Conservation (phyloP, 805 yeast species). For the Yarrowia porcina region DNA sequence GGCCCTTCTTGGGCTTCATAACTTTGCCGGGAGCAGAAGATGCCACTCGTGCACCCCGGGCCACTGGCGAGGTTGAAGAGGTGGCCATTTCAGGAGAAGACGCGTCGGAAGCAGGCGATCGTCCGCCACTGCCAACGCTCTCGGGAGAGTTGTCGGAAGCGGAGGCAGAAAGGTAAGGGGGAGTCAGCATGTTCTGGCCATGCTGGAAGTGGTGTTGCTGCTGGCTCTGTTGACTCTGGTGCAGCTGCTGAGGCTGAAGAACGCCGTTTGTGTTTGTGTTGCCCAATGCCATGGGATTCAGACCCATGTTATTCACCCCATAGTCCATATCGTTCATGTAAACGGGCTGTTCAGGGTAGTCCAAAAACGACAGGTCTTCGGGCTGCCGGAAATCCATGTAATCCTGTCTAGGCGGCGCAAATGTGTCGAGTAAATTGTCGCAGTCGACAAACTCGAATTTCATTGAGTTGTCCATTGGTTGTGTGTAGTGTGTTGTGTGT, state of each 20-base stretch:
- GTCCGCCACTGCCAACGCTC: not conserved
- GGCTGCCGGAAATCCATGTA: conserved; percentile 16
- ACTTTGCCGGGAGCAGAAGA: conserved; percentile 31
- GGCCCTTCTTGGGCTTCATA: conserved; percentile 40
- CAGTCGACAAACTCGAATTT: conserved; percentile 26
- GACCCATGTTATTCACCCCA: not conserved
- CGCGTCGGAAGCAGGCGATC: conserved; percentile 7
- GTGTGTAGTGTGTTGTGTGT: not conserved
- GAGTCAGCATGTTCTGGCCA: conserved; percentile 10
- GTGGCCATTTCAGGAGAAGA: conserved; percentile 22
- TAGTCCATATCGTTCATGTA: conserved; percentile 13
- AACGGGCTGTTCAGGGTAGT: conserved; percentile 15
- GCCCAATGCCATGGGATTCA: conserved; percentile 16
- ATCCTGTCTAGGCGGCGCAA: conserved; percentile 18
- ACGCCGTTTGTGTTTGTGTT: not conserved
- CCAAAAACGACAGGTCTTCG: conserved; percentile 13
- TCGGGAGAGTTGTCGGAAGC: conserved; percentile 7
- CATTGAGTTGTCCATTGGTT: conserved; percentile 22
- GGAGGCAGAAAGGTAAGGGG: conserved; percentile 10
- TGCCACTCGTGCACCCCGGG: conserved; percentile 4
- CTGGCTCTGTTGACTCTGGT: not conserved
- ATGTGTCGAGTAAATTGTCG: conserved; percentile 24
- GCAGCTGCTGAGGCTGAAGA: conserved; percentile 3
- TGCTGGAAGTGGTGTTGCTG: not conserved
- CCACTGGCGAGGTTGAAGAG: not conserved